These are phyloP conservation scores for Trichoderma virens DNA, from an alignment of 495 filamentous ascomycete genomes.

Conservation along the genomic window DNA sequence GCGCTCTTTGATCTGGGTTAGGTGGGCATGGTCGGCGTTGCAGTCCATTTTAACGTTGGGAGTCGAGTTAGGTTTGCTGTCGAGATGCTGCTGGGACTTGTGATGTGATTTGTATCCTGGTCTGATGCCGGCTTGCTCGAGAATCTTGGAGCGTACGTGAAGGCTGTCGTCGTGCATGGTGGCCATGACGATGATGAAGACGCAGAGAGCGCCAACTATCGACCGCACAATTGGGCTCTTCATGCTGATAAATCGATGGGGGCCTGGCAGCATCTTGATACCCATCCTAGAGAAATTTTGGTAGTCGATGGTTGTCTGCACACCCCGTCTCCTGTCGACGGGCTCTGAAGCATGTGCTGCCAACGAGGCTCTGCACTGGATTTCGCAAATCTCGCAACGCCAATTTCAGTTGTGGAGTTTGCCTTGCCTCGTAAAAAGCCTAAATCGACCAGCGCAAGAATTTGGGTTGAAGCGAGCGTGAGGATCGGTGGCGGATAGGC, in stretches of 20 bases:
- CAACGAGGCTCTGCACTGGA: neutral
- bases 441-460: neutral
- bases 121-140: neutral
- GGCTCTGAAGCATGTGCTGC: neutral
- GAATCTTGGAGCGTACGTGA: neutral
- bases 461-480: neutral
- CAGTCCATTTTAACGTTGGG: slow-evolving; percentile 27
- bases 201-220: neutral
- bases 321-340: neutral
- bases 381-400: neutral
- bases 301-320: neutral
- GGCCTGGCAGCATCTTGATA: neutral
- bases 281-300: neutral
- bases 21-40: slow-evolving; percentile 34
- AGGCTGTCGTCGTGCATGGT: neutral
- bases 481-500: neutral
- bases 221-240: neutral
- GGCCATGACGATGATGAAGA: slow-evolving; percentile 3
- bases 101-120: neutral
- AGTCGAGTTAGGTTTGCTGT: neutral
- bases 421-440: neutral
- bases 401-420: neutral
- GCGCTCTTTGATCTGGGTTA: slow-evolving; percentile 32
- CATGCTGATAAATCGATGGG: slow-evolving; percentile 9
- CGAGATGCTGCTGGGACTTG: neutral